A percentile compares a stretch with the other conserved stretches of the same genome.
phyloP scores from a whole-genome alignment of 225 moss, liverwort and hornwort species.

The Thuidium tamariscinum region DNA sequence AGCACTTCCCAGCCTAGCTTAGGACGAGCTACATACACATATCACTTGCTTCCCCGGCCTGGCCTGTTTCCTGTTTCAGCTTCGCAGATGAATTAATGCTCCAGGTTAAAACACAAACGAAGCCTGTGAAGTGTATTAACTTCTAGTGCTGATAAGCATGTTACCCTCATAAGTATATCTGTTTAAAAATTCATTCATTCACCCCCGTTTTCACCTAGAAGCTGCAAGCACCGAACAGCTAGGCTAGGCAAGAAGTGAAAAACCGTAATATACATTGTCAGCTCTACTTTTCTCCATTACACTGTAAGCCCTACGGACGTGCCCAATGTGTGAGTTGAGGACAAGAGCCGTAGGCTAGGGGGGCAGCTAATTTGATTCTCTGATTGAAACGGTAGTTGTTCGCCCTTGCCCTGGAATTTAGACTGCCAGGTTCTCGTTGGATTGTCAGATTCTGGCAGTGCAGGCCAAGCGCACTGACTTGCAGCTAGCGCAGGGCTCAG shows the following conservation, averaged over 20 bases:
- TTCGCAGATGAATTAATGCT: neutral
- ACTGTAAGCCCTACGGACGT: neutral
- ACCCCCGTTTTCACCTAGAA: neutral
- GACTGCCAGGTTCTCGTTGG: neutral
- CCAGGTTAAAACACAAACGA: neutral
- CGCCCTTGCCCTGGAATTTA: neutral
- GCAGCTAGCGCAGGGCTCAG: neutral
- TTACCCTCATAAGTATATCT: neutral
- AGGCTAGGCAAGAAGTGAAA: neutral
- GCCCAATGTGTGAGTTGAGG: neutral
- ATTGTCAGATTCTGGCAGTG: neutral
- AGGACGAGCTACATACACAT: too few species aligned
- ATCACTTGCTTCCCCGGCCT: too few species aligned
- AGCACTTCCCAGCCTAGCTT: neutral
- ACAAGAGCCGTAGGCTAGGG: too few species aligned
- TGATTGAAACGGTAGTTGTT: neutral
- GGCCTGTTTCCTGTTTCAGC: neutral
- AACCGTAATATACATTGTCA: neutral
- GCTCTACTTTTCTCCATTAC: neutral
- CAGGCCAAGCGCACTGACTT: neutral
- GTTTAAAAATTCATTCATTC: neutral
- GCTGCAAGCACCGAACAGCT: neutral
- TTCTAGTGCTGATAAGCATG: neutral
- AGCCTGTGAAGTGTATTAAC: neutral
- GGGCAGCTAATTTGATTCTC: neutral